phyloP scores from a whole-genome alignment of 192 early-diverging fungal genomes.

The Backusella australiensis region DNA sequence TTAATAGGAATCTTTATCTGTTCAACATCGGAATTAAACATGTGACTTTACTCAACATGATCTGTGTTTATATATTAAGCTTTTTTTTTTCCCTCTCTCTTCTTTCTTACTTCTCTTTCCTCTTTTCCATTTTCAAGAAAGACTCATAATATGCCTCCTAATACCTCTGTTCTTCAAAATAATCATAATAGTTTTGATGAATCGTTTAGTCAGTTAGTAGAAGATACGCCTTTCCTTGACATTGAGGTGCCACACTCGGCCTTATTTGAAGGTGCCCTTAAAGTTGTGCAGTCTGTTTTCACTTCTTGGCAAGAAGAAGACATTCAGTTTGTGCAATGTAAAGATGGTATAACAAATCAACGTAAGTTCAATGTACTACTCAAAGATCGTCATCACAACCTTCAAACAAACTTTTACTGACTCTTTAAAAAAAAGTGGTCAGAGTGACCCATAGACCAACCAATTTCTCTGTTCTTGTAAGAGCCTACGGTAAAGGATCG shows the following conservation, averaged over 20 bases:
- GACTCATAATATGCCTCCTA: constrained; percentile 8
- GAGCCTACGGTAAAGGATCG: constrained; percentile 86
- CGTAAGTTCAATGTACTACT: constrained; percentile 35
- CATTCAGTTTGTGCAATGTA: constrained; percentile 62
- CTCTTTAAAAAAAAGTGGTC: constrained; percentile 47
- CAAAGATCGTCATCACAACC: not conserved
- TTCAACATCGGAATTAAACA: not conserved
- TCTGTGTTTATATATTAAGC: not conserved
- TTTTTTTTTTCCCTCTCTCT: constrained; percentile 5
- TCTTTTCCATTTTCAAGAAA: not conserved
- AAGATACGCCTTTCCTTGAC: constrained; percentile 33
- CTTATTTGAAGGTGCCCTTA: constrained; percentile 62
- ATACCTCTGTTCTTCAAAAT: not conserved
- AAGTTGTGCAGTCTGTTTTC: constrained; percentile 56
- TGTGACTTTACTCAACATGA: constrained; percentile 4
- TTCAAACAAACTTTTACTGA: not conserved
- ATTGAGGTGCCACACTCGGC: constrained; percentile 52
- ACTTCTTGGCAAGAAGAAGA: constrained; percentile 57
- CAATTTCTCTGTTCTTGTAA: constrained; percentile 68
- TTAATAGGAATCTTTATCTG: not conserved
- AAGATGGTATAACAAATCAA: constrained; percentile 84
- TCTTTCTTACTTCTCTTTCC: not conserved
- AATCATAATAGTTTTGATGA: not conserved
- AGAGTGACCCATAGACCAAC: constrained; percentile 60
- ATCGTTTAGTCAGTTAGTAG: constrained; percentile 19